Conservation (phyloP, 2,329 filamentous ascomycete genomes). For the Teratosphaeria viscida region DNA sequence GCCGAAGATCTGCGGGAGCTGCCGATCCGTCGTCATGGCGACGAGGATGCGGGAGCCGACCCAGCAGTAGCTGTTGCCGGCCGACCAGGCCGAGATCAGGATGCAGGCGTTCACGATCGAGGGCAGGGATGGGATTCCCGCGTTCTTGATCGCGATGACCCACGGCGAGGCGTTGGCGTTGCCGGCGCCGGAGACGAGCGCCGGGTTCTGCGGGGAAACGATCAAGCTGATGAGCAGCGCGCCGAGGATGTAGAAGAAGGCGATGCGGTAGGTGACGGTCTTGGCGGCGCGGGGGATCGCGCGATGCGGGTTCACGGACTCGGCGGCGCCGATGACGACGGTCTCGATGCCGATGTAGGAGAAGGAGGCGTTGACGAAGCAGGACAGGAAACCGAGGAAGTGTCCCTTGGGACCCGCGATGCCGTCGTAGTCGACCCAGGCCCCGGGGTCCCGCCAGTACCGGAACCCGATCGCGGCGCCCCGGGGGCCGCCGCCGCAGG, state of each 20-base stretch:
- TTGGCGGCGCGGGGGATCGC: conserved; percentile 6
- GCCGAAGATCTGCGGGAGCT: conserved; percentile 48
- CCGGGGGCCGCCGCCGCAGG: conserved; percentile 29
- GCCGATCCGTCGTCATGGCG: conserved; percentile 49
- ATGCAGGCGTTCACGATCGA: conserved; percentile 62
- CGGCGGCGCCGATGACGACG: conserved; percentile 10
- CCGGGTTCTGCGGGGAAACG: conserved; percentile 1
- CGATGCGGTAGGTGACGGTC: conserved; percentile 4
- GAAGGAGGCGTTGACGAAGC: conserved; percentile 8
- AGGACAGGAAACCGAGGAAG: conserved; percentile 31
- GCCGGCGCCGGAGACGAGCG: neutral
- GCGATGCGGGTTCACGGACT: conserved; percentile 6
- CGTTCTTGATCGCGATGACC: conserved; percentile 59
- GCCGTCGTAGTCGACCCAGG: conserved; percentile 22
- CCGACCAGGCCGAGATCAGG: conserved; percentile 52
- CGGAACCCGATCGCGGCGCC: conserved; percentile 32
- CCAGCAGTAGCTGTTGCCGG: conserved; percentile 47
- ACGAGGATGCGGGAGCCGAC: conserved; percentile 43
- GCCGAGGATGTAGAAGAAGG: conserved; percentile 14
- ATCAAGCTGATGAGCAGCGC: conserved; percentile 5
- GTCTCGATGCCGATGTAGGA: conserved; percentile 8
- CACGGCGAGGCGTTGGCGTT: conserved; percentile 50
- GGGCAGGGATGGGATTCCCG: conserved; percentile 52
- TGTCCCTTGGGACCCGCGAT: conserved; percentile 20
- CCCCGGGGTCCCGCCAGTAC: conserved; percentile 32